Evolutionary conservation across 768 basidiomycete species (phyloP).

Genomic region (Pisolithus microcarpus): DNA sequence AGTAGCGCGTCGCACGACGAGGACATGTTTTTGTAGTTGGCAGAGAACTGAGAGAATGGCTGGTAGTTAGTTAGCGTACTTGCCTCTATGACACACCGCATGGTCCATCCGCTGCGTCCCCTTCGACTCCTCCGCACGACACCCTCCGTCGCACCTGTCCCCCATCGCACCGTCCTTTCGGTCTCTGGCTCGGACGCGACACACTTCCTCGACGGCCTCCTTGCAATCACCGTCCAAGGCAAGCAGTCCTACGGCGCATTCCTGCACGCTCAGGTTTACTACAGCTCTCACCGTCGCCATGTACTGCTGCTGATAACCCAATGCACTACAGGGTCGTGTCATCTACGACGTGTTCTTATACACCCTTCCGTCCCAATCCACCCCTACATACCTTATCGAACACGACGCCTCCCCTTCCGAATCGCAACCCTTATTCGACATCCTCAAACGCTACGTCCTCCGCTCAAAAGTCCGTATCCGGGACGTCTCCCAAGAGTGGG

Average conservation of each 20-base stretch:
- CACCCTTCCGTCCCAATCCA: slow-evolving; percentile 41
- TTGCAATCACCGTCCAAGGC: slow-evolving; percentile 45
- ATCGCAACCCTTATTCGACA: slow-evolving; percentile 52
- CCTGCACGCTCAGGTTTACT: slow-evolving; percentile 68
- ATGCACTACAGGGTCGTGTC: slow-evolving; percentile 63
- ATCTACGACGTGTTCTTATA: slow-evolving; percentile 87
- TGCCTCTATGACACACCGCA: background rate
- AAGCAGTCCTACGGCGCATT: slow-evolving; percentile 62
- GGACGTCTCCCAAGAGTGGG: slow-evolving; percentile 71
- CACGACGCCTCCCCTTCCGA: slow-evolving; percentile 59
- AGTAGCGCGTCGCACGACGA: slow-evolving; percentile 75
- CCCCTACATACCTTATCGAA: slow-evolving; percentile 60
- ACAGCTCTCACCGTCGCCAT: slow-evolving; percentile 6
- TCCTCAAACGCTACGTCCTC: slow-evolving; percentile 79
- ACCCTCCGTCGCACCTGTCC: slow-evolving; percentile 54
- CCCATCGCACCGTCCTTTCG: slow-evolving; percentile 62
- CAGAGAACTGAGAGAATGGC: background rate
- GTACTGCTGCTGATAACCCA: background rate
- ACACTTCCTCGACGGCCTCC: slow-evolving; percentile 76
- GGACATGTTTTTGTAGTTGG: slow-evolving; percentile 42
- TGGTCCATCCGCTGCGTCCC: slow-evolving; percentile 30
- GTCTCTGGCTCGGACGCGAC: slow-evolving; percentile 75
- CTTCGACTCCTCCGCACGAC: slow-evolving; percentile 39
- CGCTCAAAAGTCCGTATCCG: slow-evolving; percentile 83
- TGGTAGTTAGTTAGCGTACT: too few species aligned